These are phyloP conservation scores for Saturnispora halmiae DNA, from an alignment of 805 yeast genomes.

Conservation along the genomic window DNA sequence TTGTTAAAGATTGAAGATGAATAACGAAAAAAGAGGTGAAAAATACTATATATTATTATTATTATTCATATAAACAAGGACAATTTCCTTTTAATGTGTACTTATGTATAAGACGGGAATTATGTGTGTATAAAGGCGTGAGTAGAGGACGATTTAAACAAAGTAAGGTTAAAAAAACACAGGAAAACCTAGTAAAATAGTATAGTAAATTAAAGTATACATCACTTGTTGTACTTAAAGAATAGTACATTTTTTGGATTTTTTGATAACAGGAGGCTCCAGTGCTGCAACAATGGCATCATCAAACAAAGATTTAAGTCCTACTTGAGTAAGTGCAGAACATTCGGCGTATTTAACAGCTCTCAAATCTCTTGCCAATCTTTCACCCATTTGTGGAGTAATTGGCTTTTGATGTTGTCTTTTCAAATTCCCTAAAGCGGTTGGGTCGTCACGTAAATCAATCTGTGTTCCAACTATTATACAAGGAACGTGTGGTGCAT, in stretches of 20 bases:
- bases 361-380: slow-evolving; percentile 84
- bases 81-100: no score
- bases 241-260: slow-evolving; percentile 76
- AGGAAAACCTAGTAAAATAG: no score
- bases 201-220: no score
- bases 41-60: neutral
- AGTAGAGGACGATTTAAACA: no score
- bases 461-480: slow-evolving; percentile 95
- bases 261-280: slow-evolving; percentile 87
- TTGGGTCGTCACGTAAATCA: slow-evolving; percentile 89
- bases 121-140: no score
- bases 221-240: no score
- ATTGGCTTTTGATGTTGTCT: slow-evolving; percentile 88
- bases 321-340: slow-evolving; percentile 94
- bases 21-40: slow-evolving; percentile 3
- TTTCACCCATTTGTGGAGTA: slow-evolving; percentile 79
- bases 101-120: no score
- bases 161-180: no score
- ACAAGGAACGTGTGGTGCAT: slow-evolving; percentile 95
- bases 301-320: slow-evolving; percentile 95
- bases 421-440: slow-evolving; percentile 78
- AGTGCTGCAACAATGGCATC: slow-evolving; percentile 97
- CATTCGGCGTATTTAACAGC: slow-evolving; percentile 97
- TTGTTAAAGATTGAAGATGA: no score
- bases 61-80: no score